Conservation (phyloP, 192 early-diverging fungal species). For the Gonapodya prolifera region DNA sequence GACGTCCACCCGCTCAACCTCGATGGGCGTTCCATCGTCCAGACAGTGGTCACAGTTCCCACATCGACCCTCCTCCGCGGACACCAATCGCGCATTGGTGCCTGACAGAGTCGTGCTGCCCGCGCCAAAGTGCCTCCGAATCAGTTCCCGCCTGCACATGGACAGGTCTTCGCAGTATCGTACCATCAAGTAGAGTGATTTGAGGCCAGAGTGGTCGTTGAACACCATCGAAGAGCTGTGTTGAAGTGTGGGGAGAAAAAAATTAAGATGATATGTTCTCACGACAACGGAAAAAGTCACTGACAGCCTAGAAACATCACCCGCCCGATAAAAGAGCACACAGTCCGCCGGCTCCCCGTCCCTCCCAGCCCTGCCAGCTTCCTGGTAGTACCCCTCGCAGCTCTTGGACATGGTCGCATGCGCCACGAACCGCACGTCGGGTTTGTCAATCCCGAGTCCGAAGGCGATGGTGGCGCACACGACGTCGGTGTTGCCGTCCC, state of each 20-base stretch:
- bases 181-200: conserved; percentile 38
- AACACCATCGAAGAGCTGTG: neutral
- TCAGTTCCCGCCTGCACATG: conserved; percentile 43
- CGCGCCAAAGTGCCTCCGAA: conserved; percentile 40
- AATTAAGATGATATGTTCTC: neutral
- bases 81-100: neutral
- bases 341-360: conserved; percentile 58
- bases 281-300: conserved; percentile 37
- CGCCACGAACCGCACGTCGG: conserved; percentile 32
- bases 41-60: conserved; percentile 20
- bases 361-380: conserved; percentile 58
- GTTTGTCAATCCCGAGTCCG: conserved; percentile 37
- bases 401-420: conserved; percentile 32
- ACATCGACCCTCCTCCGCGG: conserved; percentile 24
- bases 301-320: conserved; percentile 49
- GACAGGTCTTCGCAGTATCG: conserved; percentile 48
- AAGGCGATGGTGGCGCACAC: conserved; percentile 36
- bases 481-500: conserved; percentile 17
- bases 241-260: neutral
- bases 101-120: conserved; percentile 12
- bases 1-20: conserved; percentile 25
- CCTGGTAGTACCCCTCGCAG: conserved; percentile 56
- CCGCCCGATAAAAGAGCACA: conserved; percentile 46
- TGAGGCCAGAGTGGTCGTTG: conserved; percentile 1
- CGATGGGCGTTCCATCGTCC: conserved; percentile 9